Evolutionary conservation across 768 basidiomycete species (phyloP), one percentile per base, ranked within the genome.

Genomic region (Macrolepiota fuliginosa): DNA sequence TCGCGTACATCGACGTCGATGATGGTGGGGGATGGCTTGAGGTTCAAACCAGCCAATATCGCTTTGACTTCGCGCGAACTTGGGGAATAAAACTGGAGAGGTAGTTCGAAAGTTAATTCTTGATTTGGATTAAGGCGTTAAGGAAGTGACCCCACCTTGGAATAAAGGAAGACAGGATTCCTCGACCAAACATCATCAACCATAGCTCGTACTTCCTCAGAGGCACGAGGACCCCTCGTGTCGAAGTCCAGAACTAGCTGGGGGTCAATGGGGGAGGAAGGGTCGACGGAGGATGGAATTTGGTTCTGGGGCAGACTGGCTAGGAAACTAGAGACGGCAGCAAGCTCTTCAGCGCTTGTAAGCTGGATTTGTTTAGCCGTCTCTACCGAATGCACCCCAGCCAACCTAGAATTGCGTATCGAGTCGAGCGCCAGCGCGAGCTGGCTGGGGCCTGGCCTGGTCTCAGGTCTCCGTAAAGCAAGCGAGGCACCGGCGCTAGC

Each of bases 161-260:
- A 81, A 67, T 89, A 92, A 15, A 93, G 74, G 62, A 92, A 82
- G 39, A 93, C 85, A 0, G 92, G 92, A 66, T 90, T 86, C 39
- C 82, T 79, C 3, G 79, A 66, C 92, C 92, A 93, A 1, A 89
- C 84, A 32, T 90, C 85, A 1, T 79, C 73, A 6, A 87, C 81
- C 70, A 92, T 77, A 1, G 77, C 75, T 36, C 73, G 70, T 35
- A 92, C 75, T 71, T 92, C 90, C 36, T 84, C 81, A 19, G 69
- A 66, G 0, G 90, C 90, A 13, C 81, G 79, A 2, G 82, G 74
- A 46, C 83, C 77, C n/a, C 86, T 83, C 0, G 89, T 89, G 69
- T 94, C 91, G 70, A 94, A 94, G 67, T 91, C 92, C 45, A 94
- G 81, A 4, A 94, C 82, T 60, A 93, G 83, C 67, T 91, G 83